These are phyloP conservation scores for Aspergillus fumigatus DNA, from an alignment of 2,329 filamentous ascomycete species.

Conservation along the genomic window DNA sequence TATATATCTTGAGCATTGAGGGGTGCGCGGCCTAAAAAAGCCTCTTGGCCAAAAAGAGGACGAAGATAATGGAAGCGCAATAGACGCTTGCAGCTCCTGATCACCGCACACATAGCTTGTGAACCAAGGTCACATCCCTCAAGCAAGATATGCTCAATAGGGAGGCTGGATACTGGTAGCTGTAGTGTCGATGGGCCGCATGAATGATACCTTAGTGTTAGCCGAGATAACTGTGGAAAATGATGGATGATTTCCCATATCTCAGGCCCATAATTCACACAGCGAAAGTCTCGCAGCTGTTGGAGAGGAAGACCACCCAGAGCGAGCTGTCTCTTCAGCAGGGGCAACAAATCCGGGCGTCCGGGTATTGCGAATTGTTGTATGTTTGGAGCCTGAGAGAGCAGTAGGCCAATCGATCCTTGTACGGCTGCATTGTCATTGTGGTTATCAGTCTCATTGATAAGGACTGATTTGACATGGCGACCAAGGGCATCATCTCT, in stretches of 20 bases:
- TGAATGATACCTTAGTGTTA: background rate
- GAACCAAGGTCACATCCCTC: background rate
- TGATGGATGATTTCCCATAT: background rate
- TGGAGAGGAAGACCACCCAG: background rate
- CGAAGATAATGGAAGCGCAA: background rate
- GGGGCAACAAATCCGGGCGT: background rate
- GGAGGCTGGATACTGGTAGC: background rate
- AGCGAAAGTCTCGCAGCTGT: background rate
- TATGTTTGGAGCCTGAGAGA: background rate
- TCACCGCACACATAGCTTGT: background rate
- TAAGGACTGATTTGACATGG: background rate
- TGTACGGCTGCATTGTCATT: background rate
- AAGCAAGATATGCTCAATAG: background rate
- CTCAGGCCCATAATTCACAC: background rate
- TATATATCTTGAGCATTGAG: background rate
- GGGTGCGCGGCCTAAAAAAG: background rate
- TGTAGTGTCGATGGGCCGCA: background rate
- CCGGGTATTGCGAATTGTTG: background rate
- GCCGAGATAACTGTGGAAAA: background rate
- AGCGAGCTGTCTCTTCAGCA: background rate
- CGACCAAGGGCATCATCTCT: too few relatives aligned
- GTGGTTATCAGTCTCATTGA: background rate
- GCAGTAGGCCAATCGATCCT: background rate
- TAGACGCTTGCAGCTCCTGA: background rate
- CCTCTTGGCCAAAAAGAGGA: background rate